phyloP scores from a whole-genome alignment of 2,329 filamentous ascomycete species.

The Fusarium subtropicale region DNA sequence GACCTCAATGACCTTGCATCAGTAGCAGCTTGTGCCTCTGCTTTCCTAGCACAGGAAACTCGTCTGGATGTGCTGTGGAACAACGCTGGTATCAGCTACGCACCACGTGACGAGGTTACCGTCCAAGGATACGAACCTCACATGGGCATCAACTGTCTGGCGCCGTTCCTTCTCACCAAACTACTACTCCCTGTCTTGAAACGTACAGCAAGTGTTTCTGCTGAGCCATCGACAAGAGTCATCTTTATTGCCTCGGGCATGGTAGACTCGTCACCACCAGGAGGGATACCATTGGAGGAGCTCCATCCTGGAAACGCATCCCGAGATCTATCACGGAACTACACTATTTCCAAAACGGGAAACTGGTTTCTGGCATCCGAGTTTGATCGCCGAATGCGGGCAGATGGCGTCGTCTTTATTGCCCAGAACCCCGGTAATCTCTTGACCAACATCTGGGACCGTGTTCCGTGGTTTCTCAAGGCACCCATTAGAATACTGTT shows the following conservation, averaged over 20 bases:
- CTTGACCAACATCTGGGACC: conserved; percentile 41
- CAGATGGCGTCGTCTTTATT: conserved; percentile 46
- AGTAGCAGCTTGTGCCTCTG: conserved; percentile 53
- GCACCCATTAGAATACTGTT: conserved; percentile 42
- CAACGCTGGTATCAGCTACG: conserved; percentile 47
- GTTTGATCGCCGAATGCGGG: conserved; percentile 44
- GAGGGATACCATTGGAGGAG: conserved; percentile 46
- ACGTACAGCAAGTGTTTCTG: conserved; percentile 19
- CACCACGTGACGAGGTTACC: background rate
- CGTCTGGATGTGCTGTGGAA: conserved; percentile 59
- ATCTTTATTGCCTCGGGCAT: conserved; percentile 48
- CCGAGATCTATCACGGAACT: conserved; percentile 45
- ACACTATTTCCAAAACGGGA: conserved; percentile 52
- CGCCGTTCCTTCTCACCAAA: conserved; percentile 49
- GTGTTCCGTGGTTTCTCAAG: conserved; percentile 9
- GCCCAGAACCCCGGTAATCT: conserved; percentile 53
- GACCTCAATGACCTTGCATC: conserved; percentile 57
- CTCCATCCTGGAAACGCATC: conserved; percentile 31
- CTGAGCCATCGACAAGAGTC: conserved; percentile 42
- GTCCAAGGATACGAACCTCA: conserved; percentile 50
- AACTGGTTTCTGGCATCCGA: conserved; percentile 51
- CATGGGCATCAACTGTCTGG: conserved; percentile 52
- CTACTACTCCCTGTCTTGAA: conserved; percentile 50
- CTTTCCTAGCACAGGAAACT: conserved; percentile 53
- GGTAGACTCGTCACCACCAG: conserved; percentile 38